Evolutionary conservation across 306 rosid genomes (phyloP).

Genomic region (Arachis stenosperma): DNA sequence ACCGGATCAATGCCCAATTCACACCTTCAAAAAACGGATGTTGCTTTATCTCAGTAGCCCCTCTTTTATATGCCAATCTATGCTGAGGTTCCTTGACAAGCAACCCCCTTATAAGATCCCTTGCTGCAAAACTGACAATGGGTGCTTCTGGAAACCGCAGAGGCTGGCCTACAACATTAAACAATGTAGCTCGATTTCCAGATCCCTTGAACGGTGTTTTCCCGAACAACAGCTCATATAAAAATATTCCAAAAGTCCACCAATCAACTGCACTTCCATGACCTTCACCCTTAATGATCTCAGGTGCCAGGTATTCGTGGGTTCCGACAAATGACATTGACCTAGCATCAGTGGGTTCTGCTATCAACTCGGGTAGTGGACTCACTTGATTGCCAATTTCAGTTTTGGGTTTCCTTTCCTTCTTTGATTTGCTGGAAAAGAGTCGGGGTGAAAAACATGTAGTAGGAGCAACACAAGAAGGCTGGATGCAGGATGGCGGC

Average conservation of each 20-base stretch:
- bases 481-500: constrained; percentile 95
- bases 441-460: constrained; percentile 93
- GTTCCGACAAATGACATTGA: constrained; percentile 99
- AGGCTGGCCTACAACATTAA: constrained; percentile 90
- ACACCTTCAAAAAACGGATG: constrained; percentile 98
- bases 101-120: constrained; percentile 91
- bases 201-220: constrained; percentile 98
- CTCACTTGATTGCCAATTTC: constrained; percentile 91
- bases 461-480: constrained; percentile 96
- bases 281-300: constrained; percentile 96
- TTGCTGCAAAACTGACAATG: constrained; percentile 89
- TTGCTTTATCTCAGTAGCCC: constrained; percentile 93
- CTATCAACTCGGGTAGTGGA: constrained; percentile 92
- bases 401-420: constrained; percentile 76
- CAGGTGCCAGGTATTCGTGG: constrained; percentile 96
- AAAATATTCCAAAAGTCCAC: constrained; percentile 98
- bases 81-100: constrained; percentile 93
- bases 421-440: constrained; percentile 91
- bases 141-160: constrained; percentile 93
- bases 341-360: constrained; percentile 95
- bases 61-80: constrained; percentile 89
- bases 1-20: constrained; percentile 96
- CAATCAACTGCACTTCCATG: constrained; percentile 99
- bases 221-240: constrained; percentile 89
- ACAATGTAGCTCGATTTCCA: constrained; percentile 89